Percentiles rank a stretch among this genome's conserved stretches.
phyloP scores from a whole-genome alignment of 495 filamentous ascomycete genomes.

The Hyaloscypha finlandica region DNA sequence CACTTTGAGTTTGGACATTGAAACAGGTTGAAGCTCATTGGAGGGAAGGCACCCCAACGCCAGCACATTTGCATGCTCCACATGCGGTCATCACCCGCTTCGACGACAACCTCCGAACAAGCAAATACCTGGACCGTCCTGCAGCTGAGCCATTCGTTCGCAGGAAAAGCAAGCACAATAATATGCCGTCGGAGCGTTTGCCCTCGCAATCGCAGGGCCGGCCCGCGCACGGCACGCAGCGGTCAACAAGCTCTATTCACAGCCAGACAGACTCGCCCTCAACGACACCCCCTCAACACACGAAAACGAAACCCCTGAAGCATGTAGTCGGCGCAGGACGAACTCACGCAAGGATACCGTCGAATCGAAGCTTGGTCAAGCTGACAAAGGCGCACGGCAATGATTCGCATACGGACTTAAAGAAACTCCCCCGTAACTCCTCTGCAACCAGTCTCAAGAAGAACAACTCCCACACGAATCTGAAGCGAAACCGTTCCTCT shows the following conservation, averaged over 20 bases:
- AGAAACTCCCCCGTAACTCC: constrained; percentile 38
- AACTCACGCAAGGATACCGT: constrained; percentile 28
- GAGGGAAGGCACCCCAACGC: not conserved
- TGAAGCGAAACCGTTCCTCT: constrained; percentile 37
- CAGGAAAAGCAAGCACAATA: constrained; percentile 15
- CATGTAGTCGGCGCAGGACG: constrained; percentile 30
- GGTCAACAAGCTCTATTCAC: constrained; percentile 24
- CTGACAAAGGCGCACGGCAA: constrained; percentile 26
- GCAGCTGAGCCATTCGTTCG: constrained; percentile 24
- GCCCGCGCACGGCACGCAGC: constrained; percentile 16
- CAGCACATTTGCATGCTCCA: not conserved
- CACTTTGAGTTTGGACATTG: too few species aligned
- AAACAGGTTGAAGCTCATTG: too few species aligned
- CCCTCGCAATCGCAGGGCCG: constrained; percentile 25
- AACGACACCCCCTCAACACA: constrained; percentile 23
- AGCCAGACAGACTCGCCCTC: constrained; percentile 31
- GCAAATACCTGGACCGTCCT: constrained; percentile 7
- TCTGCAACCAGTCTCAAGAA: constrained; percentile 45
- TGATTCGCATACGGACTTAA: constrained; percentile 29
- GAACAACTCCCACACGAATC: constrained; percentile 49
- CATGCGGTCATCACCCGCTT: not conserved
- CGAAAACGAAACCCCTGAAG: constrained; percentile 26
- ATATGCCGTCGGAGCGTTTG: constrained; percentile 32
- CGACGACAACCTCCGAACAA: constrained; percentile 13
- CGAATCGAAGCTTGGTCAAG: constrained; percentile 31